Evolutionary conservation across 2,329 filamentous ascomycete genomes (phyloP).

Genomic region (Penicillium occitanis): DNA sequence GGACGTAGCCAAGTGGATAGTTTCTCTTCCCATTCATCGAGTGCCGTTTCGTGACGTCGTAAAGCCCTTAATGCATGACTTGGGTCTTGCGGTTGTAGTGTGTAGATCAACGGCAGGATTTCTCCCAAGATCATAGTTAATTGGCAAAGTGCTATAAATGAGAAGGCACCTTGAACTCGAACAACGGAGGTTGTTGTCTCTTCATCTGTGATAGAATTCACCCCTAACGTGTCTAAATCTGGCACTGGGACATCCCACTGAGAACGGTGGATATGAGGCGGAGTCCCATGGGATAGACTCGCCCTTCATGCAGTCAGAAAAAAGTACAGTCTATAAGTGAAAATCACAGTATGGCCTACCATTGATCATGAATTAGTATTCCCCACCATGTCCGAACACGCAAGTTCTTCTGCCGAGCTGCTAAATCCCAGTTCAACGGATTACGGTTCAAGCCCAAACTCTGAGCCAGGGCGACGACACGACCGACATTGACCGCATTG

Average conservation of each 20-base stretch:
- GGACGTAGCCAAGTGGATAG: constrained; percentile 32
- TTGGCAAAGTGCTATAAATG: constrained; percentile 47
- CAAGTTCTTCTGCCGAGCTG: constrained; percentile 49
- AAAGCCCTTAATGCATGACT: constrained; percentile 25
- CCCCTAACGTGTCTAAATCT: constrained; percentile 32
- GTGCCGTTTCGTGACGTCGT: constrained; percentile 36
- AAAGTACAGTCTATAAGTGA: not conserved
- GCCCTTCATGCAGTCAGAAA: constrained; percentile 37
- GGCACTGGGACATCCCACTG: constrained; percentile 49
- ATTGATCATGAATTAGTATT: constrained; percentile 54
- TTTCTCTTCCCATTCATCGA: constrained; percentile 48
- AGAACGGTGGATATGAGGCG: constrained; percentile 45
- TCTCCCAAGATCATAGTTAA: constrained; percentile 44
- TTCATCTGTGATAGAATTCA: constrained; percentile 1
- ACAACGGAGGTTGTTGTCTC: constrained; percentile 15
- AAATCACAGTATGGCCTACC: constrained; percentile 37
- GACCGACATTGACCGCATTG: constrained; percentile 52
- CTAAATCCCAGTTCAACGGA: constrained; percentile 52
- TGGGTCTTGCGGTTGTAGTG: constrained; percentile 32
- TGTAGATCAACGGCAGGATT: constrained; percentile 30
- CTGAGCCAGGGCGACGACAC: constrained; percentile 53
- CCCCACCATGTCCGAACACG: constrained; percentile 58
- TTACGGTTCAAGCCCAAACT: constrained; percentile 57
- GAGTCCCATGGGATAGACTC: constrained; percentile 54
- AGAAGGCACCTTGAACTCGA: constrained; percentile 27